Evolutionary conservation across 345 rosid genomes (phyloP), one percentile per base, ranked within the genome.

Genomic region (Salix caprea): DNA sequence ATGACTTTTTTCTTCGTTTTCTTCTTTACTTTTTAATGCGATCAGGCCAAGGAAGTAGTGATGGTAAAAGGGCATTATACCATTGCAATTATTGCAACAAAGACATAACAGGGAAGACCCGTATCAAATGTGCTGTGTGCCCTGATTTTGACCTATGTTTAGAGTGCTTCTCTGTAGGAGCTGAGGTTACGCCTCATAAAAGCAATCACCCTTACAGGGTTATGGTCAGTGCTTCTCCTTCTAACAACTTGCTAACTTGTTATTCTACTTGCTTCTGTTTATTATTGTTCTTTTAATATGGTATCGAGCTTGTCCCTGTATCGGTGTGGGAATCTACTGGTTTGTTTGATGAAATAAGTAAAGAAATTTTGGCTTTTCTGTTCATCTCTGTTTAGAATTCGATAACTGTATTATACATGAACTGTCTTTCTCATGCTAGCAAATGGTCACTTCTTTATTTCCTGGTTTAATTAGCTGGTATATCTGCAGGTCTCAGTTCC

Each of bases 51-150:
- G 97, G 95, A 82, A 48, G 86, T 0, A 72, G 86, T 74, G 98
- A 94, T 66, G 97, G 98, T 83, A 94, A 94, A 79, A 87, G 79
- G 86, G 90, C 94, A 71, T 75, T 85, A n/a, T 96, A 92, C 84
- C 97, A 93, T 87, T 96, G 99, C 74, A 94, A 96, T 81, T 96
- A 96, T 73, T 96, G 99, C 87, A 90, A 96, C 85, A 96, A 96
- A 85, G 99, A 96, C 71, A 87, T 96, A 73, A 89, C 95, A 0
- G 98, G 98, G 76, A 92, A 87, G 80, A 89, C 94, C 76, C 91
- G 97, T 67, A 94, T 96, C 71, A 96, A 96, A 73, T 96, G 99
- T 86, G 98, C 92, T 40, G 65, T 84, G 14, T 96, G 99, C 87
- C 93, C 97, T 60, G 99, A 96, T 88, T 96, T 96, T 75, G 99